A percentile compares a stretch with the other conserved stretches of the same genome.
Conservation (phyloP, 306 rosid genomes). For the Coriaria nepalensis region DNA sequence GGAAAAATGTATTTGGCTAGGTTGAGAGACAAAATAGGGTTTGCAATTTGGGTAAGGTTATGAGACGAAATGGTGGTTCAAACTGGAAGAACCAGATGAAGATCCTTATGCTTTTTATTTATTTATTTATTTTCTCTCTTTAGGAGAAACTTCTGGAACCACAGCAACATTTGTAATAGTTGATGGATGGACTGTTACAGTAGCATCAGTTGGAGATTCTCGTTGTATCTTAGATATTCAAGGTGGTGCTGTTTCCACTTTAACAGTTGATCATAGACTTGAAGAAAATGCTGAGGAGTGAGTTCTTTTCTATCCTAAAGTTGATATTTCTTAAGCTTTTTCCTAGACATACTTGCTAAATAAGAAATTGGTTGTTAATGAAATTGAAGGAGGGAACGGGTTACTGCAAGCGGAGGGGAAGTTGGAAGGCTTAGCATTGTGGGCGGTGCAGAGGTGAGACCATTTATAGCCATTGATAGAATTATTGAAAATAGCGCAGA, state of each 20-base stretch:
- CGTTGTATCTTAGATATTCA: constrained; percentile 89
- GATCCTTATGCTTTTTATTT: constrained; percentile 14
- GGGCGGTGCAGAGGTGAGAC: constrained; percentile 80
- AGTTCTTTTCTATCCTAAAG: constrained; percentile 10
- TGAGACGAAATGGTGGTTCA: too few relatives aligned
- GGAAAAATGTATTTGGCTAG: too few relatives aligned
- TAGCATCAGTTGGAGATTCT: constrained; percentile 95
- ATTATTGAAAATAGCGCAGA: background rate
- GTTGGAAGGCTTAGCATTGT: constrained; percentile 90
- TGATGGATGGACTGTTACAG: constrained; percentile 97
- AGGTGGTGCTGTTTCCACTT: constrained; percentile 64
- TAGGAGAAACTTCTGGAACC: constrained; percentile 98
- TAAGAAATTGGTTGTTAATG: constrained; percentile 6
- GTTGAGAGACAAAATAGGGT: too few relatives aligned
- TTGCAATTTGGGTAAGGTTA: too few relatives aligned
- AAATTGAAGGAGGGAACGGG: constrained; percentile 72
- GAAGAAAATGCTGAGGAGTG: constrained; percentile 94
- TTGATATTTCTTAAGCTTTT: background rate
- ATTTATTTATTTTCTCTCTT: constrained; percentile 11
- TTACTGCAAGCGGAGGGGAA: constrained; percentile 94
- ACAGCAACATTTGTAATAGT: constrained; percentile 88
- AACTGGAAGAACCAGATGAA: too few relatives aligned
- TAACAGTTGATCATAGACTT: constrained; percentile 91
- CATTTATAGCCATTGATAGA: background rate
- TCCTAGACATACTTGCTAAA: constrained; percentile 7